Percentiles rank a stretch among this genome's conserved stretches.
phyloP scores from a whole-genome alignment of 176 grass and related monocot species.

The Paspalum notatum region DNA sequence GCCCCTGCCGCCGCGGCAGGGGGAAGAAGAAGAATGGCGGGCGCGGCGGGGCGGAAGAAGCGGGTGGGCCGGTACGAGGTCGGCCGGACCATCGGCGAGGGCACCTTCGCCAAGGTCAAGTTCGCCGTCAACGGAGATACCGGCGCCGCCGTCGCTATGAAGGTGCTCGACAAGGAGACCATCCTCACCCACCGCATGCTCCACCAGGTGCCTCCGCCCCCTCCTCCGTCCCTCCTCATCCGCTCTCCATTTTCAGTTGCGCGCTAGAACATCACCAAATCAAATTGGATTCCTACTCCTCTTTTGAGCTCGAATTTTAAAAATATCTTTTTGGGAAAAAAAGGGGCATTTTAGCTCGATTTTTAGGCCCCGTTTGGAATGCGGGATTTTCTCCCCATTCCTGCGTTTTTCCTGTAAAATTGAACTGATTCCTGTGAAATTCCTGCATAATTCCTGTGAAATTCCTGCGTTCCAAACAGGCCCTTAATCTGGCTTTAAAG shows the following conservation, averaged over 20 bases:
- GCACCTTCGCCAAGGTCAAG: constrained; percentile 96
- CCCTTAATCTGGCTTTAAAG: too few relatives aligned
- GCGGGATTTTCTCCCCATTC: too few relatives aligned
- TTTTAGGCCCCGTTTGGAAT: too few relatives aligned
- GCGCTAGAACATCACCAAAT: not conserved
- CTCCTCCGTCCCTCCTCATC: not conserved
- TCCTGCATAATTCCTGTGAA: too few relatives aligned
- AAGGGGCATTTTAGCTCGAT: not conserved
- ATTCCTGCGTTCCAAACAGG: too few relatives aligned
- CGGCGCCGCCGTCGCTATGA: constrained; percentile 71
- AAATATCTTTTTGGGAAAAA: not conserved
- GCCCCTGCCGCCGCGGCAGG: not conserved
- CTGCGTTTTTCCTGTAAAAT: too few relatives aligned
- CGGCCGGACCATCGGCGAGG: constrained; percentile 88
- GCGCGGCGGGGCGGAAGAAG: constrained; percentile 54
- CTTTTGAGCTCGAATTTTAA: not conserved
- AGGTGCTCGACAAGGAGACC: constrained; percentile 85
- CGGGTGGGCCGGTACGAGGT: constrained; percentile 85
- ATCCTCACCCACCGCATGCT: constrained; percentile 88
- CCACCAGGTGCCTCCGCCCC: constrained; percentile 60
- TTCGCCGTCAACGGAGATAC: constrained; percentile 79
- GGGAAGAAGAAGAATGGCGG: constrained; percentile 33
- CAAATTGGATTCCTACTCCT: not conserved
- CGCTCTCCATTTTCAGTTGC: not conserved
- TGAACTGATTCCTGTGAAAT: too few relatives aligned